These are phyloP conservation scores for Fusarium bulbicola DNA, from an alignment of 2,329 filamentous ascomycete genomes.

Conservation along the genomic window DNA sequence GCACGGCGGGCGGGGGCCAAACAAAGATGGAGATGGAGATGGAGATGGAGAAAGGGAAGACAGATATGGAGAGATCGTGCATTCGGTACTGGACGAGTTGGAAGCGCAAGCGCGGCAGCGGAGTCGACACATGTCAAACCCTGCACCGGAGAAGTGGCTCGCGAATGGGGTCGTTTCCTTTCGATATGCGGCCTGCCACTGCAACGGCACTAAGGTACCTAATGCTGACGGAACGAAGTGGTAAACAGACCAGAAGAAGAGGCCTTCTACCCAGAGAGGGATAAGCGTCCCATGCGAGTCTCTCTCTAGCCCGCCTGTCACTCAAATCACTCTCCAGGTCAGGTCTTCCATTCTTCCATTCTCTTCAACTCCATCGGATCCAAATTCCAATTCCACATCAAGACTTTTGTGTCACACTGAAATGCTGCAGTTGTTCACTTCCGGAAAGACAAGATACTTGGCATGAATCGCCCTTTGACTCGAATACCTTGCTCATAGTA, in stretches of 20 bases:
- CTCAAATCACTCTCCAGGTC: neutral
- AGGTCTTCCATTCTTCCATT: constrained; percentile 27
- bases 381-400: constrained; percentile 32
- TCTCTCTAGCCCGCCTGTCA: constrained; percentile 5
- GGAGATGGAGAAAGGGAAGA: constrained; percentile 6
- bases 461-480: constrained; percentile 15
- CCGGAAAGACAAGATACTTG: constrained; percentile 13
- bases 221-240: constrained; percentile 22
- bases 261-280: constrained; percentile 36
- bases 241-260: constrained; percentile 20
- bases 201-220: constrained; percentile 12
- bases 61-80: constrained; percentile 40
- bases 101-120: constrained; percentile 34
- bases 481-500: constrained; percentile 4
- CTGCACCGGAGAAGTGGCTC: constrained; percentile 36
- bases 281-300: constrained; percentile 35
- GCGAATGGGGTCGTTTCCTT: constrained; percentile 43
- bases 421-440: neutral
- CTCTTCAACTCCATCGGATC: constrained; percentile 11
- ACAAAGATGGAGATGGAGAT: constrained; percentile 19
- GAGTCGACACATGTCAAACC: constrained; percentile 36
- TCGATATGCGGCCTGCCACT: constrained; percentile 20
- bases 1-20: constrained; percentile 27
- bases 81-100: constrained; percentile 32
- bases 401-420: constrained; percentile 21